Percentiles rank a stretch among this genome's conserved stretches.
Evolutionary conservation across 371 early-diverging fungal species (phyloP).

Genomic region (Actinomucor elegans): DNA sequence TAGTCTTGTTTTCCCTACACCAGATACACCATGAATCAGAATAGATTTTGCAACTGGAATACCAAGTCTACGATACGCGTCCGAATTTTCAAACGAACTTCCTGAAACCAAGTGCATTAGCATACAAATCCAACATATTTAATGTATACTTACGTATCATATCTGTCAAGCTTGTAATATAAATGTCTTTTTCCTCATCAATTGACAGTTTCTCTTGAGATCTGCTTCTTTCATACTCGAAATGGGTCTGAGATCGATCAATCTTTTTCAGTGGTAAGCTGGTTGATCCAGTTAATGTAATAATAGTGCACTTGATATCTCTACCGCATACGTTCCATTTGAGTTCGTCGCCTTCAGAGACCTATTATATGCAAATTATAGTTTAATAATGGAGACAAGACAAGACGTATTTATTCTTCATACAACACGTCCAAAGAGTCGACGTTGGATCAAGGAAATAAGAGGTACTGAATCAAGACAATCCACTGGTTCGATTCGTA

Average conservation of each 20-base stretch:
- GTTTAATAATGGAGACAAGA: not conserved
- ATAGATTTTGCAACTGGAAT: slow-evolving; percentile 44
- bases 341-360: not conserved
- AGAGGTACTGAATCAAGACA: not conserved
- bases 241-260: not conserved
- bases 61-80: slow-evolving; percentile 24
- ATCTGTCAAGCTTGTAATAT: slow-evolving; percentile 18
- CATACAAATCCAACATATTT: not conserved
- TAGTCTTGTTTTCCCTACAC: slow-evolving; percentile 41
- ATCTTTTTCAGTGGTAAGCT: not conserved
- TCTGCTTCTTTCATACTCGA: not conserved
- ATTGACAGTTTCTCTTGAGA: not conserved
- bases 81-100: slow-evolving; percentile 23
- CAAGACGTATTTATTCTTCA: not conserved
- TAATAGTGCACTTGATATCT: not conserved
- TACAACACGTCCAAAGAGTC: slow-evolving; percentile 1
- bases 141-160: slow-evolving; percentile 15
- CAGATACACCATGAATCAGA: slow-evolving; percentile 41
- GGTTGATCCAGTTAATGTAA: not conserved
- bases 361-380: not conserved
- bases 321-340: slow-evolving; percentile 9
- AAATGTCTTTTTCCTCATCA: slow-evolving; percentile 13
- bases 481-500: not conserved
- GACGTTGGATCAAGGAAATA: not conserved
- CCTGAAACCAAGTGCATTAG: not conserved